Percentiles rank a stretch among this genome's conserved stretches.
Evolutionary conservation across 176 grass and related monocot species (phyloP).

Genomic region (Bromus sterilis): DNA sequence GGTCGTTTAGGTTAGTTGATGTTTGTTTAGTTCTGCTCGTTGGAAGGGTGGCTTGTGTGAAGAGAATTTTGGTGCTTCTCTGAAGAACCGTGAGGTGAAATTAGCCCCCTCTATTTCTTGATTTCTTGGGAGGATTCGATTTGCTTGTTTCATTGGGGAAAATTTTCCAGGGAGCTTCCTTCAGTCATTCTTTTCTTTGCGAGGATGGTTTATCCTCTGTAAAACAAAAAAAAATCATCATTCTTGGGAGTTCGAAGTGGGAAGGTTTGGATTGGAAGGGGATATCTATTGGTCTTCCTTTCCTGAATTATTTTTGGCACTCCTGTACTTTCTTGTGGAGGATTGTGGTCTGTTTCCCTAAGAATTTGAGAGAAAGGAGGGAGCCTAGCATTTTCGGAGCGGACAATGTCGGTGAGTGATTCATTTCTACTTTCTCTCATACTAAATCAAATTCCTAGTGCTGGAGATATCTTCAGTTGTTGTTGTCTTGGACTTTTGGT

Average conservation of each 20-base stretch:
- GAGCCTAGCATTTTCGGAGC: background rate
- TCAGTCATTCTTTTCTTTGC: conserved; percentile 8
- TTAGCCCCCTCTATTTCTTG: background rate
- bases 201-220: background rate
- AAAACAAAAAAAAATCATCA: background rate
- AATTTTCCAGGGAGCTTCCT: conserved; percentile 4
- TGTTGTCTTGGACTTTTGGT: background rate
- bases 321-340: conserved; percentile 6
- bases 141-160: background rate
- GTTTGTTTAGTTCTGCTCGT: background rate
- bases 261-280: background rate
- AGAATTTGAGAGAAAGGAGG: conserved; percentile 8
- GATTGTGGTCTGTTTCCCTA: background rate
- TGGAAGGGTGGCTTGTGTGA: background rate
- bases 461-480: background rate
- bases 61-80: background rate
- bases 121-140: conserved; percentile 9
- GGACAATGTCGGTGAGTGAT: conserved; percentile 56
- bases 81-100: background rate
- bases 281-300: conserved; percentile 3
- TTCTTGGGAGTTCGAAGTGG: background rate
- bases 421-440: background rate
- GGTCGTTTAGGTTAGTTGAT: background rate
- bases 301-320: background rate
- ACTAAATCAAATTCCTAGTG: background rate